phyloP scores from a whole-genome alignment of 139 green algal species.

The Micractinium sp. region DNA sequence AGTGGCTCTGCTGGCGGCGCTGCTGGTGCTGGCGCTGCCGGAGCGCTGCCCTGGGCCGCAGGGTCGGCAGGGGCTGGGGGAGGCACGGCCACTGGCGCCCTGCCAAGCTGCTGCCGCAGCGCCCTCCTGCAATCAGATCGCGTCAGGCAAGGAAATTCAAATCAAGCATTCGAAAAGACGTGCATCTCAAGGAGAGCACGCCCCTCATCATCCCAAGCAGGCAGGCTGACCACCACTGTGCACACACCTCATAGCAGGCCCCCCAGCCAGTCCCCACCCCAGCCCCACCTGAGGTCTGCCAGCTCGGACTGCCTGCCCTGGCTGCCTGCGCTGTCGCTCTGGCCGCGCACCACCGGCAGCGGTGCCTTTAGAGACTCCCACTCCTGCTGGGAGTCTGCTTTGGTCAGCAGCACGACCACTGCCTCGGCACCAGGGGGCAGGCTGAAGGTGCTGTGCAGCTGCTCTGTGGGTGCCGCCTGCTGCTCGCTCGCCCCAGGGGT shows the following conservation, averaged over 20 bases:
- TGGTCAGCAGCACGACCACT: constrained; percentile 10
- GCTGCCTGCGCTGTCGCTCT: neutral
- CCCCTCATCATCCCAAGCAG: neutral
- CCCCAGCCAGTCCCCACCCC: neutral
- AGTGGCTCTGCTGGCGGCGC: neutral
- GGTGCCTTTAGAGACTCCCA: constrained; percentile 6
- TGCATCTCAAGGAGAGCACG: too few relatives aligned
- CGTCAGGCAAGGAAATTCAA: too few relatives aligned
- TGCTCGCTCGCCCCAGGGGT: too few relatives aligned
- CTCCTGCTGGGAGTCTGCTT: neutral
- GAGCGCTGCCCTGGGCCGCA: neutral
- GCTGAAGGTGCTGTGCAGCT: neutral
- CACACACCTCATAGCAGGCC: neutral
- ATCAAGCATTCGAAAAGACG: too few relatives aligned
- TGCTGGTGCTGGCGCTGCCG: neutral
- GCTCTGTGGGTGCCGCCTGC: neutral
- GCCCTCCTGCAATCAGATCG: neutral
- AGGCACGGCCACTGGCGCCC: neutral
- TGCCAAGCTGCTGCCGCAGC: constrained; percentile 7
- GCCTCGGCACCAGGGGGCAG: neutral
- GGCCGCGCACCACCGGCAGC: too few relatives aligned
- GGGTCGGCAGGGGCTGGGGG: neutral
- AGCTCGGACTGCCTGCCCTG: neutral
- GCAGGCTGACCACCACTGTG: neutral
- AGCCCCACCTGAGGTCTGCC: neutral